Evolutionary conservation across 2,329 filamentous ascomycete species (phyloP).

Genomic region (Fusarium stilboides): DNA sequence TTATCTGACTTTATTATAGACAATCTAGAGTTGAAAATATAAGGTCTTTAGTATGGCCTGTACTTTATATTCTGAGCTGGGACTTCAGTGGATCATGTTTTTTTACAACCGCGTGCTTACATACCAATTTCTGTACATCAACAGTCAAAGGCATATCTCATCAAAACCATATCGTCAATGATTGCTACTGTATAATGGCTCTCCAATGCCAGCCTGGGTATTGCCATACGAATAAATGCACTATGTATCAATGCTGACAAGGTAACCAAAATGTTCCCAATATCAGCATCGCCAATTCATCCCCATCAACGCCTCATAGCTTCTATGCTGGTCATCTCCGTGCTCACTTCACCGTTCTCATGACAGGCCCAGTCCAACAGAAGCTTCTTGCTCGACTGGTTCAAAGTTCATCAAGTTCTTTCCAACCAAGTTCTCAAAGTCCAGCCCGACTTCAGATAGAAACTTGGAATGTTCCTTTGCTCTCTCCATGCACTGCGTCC

Average conservation of each 20-base stretch:
- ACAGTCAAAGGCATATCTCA: conserved; percentile 11
- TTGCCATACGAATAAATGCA: conserved; percentile 10
- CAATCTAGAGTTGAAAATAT: too few species aligned
- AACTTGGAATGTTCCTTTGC: conserved; percentile 85
- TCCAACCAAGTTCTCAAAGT: conserved; percentile 88
- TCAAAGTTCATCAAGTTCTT: conserved; percentile 61
- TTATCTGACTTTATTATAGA: too few species aligned
- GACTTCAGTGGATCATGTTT: too few species aligned
- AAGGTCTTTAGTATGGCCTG: too few species aligned
- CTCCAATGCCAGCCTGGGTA: conserved; percentile 36
- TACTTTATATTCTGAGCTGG: too few species aligned
- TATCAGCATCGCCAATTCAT: conserved; percentile 18
- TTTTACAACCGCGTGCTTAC: too few species aligned
- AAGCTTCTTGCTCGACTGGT: conserved; percentile 34
- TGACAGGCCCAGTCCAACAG: conserved; percentile 53
- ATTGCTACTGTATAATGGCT: conserved; percentile 5
- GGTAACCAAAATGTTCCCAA: conserved; percentile 36
- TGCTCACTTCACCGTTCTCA: conserved; percentile 27
- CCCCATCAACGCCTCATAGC: conserved; percentile 8
- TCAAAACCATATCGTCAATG: conserved; percentile 5
- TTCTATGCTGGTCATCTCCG: neutral
- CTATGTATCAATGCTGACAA: conserved; percentile 27
- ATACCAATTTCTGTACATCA: conserved; percentile 6
- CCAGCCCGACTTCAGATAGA: conserved; percentile 87
- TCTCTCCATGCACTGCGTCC: conserved; percentile 86